These are phyloP conservation scores for Penicillium sp. DNA, from an alignment of 2,329 filamentous ascomycete genomes.

Conservation along the genomic window DNA sequence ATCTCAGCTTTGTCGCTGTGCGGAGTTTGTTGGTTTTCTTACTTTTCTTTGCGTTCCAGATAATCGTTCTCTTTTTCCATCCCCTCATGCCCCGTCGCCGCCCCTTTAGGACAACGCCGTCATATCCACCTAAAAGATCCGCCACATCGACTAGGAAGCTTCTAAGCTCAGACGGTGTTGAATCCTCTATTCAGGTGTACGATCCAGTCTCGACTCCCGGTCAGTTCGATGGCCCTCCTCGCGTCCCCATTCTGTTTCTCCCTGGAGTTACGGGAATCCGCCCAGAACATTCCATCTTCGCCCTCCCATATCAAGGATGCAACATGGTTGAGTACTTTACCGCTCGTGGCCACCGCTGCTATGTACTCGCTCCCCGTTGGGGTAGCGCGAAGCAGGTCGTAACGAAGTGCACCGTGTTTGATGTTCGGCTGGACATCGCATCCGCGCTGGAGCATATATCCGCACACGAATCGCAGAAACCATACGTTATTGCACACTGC, in stretches of 20 bases:
- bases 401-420: slow-evolving; percentile 13
- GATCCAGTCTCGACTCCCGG: not conserved
- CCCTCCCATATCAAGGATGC: slow-evolving; percentile 11
- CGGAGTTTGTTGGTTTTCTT: slow-evolving; percentile 18
- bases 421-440: slow-evolving; percentile 18
- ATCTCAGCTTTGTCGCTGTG: not conserved
- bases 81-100: slow-evolving; percentile 7
- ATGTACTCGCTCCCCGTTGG: slow-evolving; percentile 15
- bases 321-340: slow-evolving; percentile 20
- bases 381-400: not conserved
- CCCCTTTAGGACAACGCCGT: too few relatives aligned
- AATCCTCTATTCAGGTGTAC: slow-evolving; percentile 1
- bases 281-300: slow-evolving; percentile 1
- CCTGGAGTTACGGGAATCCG: slow-evolving; percentile 12
- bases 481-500: slow-evolving; percentile 19
- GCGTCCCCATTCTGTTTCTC: slow-evolving; percentile 15
- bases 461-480: not conserved
- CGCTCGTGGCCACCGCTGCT: slow-evolving; percentile 3
- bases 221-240: not conserved
- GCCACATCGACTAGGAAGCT: not conserved
- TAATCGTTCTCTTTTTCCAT: slow-evolving; percentile 20
- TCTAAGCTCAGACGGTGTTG: not conserved
- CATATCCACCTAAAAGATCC: not conserved
- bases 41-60: slow-evolving; percentile 11
- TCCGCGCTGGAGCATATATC: slow-evolving; percentile 7